Conservation (phyloP, 225 moss, liverwort and hornwort genomes). For the Anthoceros angustus region DNA sequence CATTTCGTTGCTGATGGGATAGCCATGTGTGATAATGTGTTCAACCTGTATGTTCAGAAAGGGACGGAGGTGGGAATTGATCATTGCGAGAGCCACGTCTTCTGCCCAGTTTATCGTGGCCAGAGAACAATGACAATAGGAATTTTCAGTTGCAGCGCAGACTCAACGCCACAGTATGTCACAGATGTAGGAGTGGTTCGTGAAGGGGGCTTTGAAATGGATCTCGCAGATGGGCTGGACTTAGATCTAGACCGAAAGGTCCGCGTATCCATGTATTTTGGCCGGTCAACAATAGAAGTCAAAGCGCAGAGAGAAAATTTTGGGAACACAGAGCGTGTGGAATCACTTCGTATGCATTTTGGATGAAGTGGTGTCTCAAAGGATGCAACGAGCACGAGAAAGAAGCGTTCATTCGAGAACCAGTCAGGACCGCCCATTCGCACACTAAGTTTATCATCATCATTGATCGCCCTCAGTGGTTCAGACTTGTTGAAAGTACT, state of each 20-base stretch:
- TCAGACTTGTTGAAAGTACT: too few relatives aligned
- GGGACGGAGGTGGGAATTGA: constrained; percentile 15
- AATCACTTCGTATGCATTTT: background rate
- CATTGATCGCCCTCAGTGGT: too few relatives aligned
- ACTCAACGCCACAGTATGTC: constrained; percentile 5
- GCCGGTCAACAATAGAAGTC: constrained; percentile 10
- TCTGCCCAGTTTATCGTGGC: background rate
- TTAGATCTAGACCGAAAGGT: background rate
- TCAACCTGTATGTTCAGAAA: background rate
- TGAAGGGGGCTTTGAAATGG: background rate
- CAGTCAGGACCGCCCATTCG: too few relatives aligned
- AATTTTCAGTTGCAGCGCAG: background rate
- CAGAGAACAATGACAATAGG: background rate
- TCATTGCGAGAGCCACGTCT: background rate
- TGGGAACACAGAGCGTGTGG: background rate
- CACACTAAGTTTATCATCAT: too few relatives aligned
- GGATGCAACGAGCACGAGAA: too few relatives aligned
- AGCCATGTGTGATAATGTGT: background rate
- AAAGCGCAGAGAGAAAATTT: constrained; percentile 13
- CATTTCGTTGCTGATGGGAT: background rate
- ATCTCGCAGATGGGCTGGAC: background rate
- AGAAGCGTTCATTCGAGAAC: too few relatives aligned
- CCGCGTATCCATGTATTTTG: constrained; percentile 14
- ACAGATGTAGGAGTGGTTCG: constrained; percentile 9
- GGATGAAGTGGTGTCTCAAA: too few relatives aligned